A percentile compares a stretch with the other conserved stretches of the same genome.
phyloP scores from a whole-genome alignment of 306 rosid genomes.

The Dryas drummondii region DNA sequence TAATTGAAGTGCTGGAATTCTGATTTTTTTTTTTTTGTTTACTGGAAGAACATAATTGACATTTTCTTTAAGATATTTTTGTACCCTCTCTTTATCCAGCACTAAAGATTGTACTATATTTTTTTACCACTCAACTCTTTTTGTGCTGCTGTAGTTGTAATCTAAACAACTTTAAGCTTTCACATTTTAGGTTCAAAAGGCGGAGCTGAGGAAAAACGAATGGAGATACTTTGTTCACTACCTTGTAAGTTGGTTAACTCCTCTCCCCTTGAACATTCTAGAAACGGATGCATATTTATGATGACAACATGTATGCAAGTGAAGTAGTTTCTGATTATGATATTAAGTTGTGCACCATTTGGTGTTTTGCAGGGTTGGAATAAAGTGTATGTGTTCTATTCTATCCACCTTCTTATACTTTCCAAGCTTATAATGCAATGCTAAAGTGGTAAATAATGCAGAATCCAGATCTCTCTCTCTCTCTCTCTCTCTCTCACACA shows the following conservation, averaged over 20 bases:
- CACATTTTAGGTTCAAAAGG: slow-evolving; percentile 66
- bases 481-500: neutral
- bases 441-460: slow-evolving; percentile 22
- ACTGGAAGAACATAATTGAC: neutral
- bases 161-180: slow-evolving; percentile 10
- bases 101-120: neutral
- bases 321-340: slow-evolving; percentile 12
- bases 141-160: neutral
- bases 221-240: slow-evolving; percentile 98
- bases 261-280: neutral
- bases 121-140: neutral
- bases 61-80: neutral
- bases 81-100: neutral
- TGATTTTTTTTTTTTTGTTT: neutral
- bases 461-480: neutral
- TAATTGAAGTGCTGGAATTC: neutral
- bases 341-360: slow-evolving; percentile 22
- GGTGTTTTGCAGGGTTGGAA: slow-evolving; percentile 96
- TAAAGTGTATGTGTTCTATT: slow-evolving; percentile 58
- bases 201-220: slow-evolving; percentile 76
- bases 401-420: slow-evolving; percentile 17
- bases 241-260: slow-evolving; percentile 62
- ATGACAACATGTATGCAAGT: neutral
- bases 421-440: slow-evolving; percentile 20
- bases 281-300: neutral